Percentiles rank a stretch among this genome's conserved stretches.
These are phyloP conservation scores for Eustoma russellianum DNA, from an alignment of 257 asterid species.

Conservation along the genomic window DNA sequence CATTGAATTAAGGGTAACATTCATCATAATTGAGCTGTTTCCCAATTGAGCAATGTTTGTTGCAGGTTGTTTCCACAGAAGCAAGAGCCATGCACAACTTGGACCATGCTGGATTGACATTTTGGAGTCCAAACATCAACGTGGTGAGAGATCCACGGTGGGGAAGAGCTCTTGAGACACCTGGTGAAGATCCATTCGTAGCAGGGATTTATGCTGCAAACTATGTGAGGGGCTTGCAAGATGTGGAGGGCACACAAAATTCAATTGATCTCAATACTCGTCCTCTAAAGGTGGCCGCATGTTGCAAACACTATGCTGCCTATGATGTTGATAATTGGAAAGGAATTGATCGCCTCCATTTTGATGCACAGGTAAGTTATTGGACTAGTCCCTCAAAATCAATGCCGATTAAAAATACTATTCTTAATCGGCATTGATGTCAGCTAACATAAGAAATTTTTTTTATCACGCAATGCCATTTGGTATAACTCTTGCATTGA, in stretches of 20 bases:
- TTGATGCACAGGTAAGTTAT: conserved; percentile 27
- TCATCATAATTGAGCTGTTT: too few species aligned
- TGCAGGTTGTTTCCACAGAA: conserved; percentile 35
- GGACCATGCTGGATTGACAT: conserved; percentile 42
- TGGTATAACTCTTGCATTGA: too few species aligned
- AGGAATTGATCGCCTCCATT: conserved; percentile 21
- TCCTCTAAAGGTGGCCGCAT: conserved; percentile 34
- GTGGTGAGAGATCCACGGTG: conserved; percentile 45
- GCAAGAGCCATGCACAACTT: conserved; percentile 47
- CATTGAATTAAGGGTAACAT: too few species aligned
- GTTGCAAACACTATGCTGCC: conserved; percentile 48
- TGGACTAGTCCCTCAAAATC: too few species aligned
- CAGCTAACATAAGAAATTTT: too few species aligned
- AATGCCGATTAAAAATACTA: too few species aligned
- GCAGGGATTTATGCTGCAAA: conserved; percentile 24
- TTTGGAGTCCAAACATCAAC: conserved; percentile 47
- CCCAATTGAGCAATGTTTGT: neutral
- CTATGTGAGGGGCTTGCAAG: conserved; percentile 45
- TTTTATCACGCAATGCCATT: too few species aligned
- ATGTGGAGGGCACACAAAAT: conserved; percentile 21
- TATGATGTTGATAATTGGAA: conserved; percentile 41
- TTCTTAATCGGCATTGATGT: too few species aligned
- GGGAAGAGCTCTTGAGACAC: conserved; percentile 43
- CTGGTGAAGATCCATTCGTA: conserved; percentile 35
- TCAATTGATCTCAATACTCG: conserved; percentile 12